phyloP scores from a whole-genome alignment of 2,329 filamentous ascomycete species.

The Teratosphaeria pseudoeucalypti region DNA sequence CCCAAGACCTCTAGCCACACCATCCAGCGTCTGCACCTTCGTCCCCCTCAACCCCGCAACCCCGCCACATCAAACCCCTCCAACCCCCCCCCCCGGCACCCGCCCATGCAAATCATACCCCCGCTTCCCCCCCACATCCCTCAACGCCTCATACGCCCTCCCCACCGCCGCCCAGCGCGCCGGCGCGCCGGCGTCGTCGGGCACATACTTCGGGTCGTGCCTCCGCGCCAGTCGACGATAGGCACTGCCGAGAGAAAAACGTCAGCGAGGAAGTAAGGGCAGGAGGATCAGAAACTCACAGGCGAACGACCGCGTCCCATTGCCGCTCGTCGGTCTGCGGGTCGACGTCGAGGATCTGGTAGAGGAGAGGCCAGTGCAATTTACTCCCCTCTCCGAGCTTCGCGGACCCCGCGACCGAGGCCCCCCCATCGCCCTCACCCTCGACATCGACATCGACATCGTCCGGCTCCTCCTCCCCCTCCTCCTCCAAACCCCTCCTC shows the following conservation, averaged over 20 bases:
- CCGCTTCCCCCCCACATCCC: conserved; percentile 10
- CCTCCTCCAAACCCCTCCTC: background rate
- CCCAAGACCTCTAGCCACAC: too few relatives aligned
- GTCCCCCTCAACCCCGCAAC: conserved; percentile 2
- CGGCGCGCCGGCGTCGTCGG: conserved; percentile 16
- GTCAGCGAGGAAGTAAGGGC: conserved; percentile 2
- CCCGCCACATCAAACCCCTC: conserved; percentile 9
- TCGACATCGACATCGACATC: background rate
- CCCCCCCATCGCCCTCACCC: background rate
- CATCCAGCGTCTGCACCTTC: background rate
- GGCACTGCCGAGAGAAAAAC: background rate
- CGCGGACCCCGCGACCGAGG: background rate
- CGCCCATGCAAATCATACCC: conserved; percentile 12
- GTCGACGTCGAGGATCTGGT: conserved; percentile 17
- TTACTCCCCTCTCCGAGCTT: conserved; percentile 4
- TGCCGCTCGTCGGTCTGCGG: conserved; percentile 6
- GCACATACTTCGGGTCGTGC: conserved; percentile 12
- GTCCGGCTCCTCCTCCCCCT: too few relatives aligned
- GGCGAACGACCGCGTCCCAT: background rate
- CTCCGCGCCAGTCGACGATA: conserved; percentile 10
- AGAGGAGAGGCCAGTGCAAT: conserved; percentile 10
- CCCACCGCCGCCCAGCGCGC: conserved; percentile 15
- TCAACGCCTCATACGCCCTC: conserved; percentile 14
- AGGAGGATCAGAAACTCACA: conserved; percentile 1
- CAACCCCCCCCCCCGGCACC: conserved; percentile 5